Percentiles rank a stretch among this genome's conserved stretches.
Evolutionary conservation across 176 grass and related monocot species (phyloP).

Genomic region (Aegilops umbellulata): DNA sequence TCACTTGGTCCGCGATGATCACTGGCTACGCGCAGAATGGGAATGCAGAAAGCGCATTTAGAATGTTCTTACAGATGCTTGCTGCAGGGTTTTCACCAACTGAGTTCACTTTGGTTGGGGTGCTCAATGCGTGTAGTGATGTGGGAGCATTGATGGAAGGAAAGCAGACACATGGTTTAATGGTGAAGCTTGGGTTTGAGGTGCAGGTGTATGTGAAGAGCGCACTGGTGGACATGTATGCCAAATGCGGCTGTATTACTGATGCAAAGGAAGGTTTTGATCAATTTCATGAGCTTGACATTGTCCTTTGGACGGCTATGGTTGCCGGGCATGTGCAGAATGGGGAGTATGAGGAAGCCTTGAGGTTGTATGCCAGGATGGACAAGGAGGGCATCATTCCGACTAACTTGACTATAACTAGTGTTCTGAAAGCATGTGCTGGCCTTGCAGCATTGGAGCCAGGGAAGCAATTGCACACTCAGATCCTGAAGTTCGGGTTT

Average conservation of each 20-base stretch:
- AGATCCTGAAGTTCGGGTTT: conserved; percentile 59
- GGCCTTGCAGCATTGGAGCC: conserved; percentile 60
- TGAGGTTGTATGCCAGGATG: conserved; percentile 59
- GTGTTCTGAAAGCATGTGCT: conserved; percentile 57
- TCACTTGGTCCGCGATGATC: conserved; percentile 82
- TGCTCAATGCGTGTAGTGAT: conserved; percentile 64
- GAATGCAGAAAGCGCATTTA: conserved; percentile 35
- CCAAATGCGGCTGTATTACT: conserved; percentile 54
- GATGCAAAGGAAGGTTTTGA: conserved; percentile 71
- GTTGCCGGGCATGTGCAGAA: conserved; percentile 72
- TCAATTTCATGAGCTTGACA: conserved; percentile 46
- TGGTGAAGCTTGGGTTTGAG: conserved; percentile 65
- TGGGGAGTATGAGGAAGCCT: conserved; percentile 65
- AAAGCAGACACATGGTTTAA: conserved; percentile 62
- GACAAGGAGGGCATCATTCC: conserved; percentile 59
- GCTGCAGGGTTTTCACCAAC: conserved; percentile 51
- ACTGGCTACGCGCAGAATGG: conserved; percentile 71
- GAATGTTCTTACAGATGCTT: conserved; percentile 67
- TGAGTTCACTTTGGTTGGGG: conserved; percentile 74
- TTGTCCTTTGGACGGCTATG: conserved; percentile 70
- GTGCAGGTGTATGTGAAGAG: conserved; percentile 71
- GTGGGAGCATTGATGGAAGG: conserved; percentile 38
- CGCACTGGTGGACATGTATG: conserved; percentile 74
- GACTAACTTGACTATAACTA: conserved; percentile 57
- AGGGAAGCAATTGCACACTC: conserved; percentile 67